These are phyloP conservation scores for Isatis tinctoria DNA, from an alignment of 345 rosid genomes.

Conservation along the genomic window DNA sequence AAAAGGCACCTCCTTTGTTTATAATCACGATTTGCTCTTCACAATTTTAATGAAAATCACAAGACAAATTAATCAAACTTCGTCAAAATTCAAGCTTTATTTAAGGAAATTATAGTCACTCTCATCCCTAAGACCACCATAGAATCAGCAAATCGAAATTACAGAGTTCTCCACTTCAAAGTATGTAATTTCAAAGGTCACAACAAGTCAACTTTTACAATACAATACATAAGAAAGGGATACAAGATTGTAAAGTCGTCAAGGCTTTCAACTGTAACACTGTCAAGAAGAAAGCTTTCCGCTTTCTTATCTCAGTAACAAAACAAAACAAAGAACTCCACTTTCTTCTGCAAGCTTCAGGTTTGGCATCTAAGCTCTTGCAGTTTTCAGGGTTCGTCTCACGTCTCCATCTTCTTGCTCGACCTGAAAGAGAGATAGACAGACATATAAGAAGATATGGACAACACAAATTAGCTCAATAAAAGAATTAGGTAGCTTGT, in stretches of 20 bases:
- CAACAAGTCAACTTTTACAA: neutral
- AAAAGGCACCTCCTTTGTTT: neutral
- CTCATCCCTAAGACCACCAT: too few species aligned
- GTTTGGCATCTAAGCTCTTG: neutral
- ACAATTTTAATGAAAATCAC: too few species aligned
- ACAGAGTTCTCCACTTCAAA: too few species aligned
- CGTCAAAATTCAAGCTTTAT: neutral
- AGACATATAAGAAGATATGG: neutral
- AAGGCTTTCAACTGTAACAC: neutral
- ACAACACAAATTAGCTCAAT: neutral
- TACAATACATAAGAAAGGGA: neutral
- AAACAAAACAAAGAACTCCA: neutral
- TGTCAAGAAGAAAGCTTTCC: neutral
- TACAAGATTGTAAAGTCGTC: neutral
- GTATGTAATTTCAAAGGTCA: neutral
- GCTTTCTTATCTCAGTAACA: neutral
- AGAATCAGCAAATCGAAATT: neutral
- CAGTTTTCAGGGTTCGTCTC: conserved; percentile 28
- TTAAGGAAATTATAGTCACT: neutral
- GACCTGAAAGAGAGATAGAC: conserved; percentile 36
- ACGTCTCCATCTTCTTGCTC: conserved; percentile 55
- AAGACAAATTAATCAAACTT: too few species aligned
- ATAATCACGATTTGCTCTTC: neutral
- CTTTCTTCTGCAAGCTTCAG: neutral
- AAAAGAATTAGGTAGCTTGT: neutral